Evolutionary conservation across 352 stramenopile genomes (phyloP).

Genomic region (Pythium chondricola): DNA sequence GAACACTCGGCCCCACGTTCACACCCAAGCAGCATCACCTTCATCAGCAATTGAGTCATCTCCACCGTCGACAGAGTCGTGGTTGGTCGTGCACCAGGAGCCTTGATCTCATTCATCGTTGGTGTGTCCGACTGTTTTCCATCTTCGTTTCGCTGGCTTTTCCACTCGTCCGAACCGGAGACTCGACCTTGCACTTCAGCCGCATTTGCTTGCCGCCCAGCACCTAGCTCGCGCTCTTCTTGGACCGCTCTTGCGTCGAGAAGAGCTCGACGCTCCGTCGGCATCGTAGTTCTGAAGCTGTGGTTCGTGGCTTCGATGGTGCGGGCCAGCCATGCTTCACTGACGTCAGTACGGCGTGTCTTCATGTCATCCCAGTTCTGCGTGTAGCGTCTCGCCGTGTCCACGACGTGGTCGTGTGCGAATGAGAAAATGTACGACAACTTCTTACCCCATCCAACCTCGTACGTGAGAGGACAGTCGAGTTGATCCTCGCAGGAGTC

Average conservation of each 20-base stretch:
- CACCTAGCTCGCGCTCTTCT: constrained; percentile 46
- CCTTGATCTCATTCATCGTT: background rate
- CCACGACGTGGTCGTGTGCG: constrained; percentile 82
- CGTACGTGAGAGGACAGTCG: constrained; percentile 91
- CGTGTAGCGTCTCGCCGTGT: constrained; percentile 84
- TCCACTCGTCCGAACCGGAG: constrained; percentile 78
- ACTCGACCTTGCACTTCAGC: constrained; percentile 62
- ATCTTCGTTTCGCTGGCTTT: constrained; percentile 60
- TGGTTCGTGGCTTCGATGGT: constrained; percentile 55
- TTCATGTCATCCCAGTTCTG: constrained; percentile 61
- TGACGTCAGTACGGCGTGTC: constrained; percentile 51
- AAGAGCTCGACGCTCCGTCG: constrained; percentile 25
- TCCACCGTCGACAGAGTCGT: background rate
- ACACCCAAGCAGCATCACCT: constrained; percentile 12
- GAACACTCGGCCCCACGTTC: constrained; percentile 13
- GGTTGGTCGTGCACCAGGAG: background rate
- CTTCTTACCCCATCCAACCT: constrained; percentile 93
- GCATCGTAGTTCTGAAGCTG: constrained; percentile 20
- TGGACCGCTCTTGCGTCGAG: constrained; percentile 26
- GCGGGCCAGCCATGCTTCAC: constrained; percentile 50
- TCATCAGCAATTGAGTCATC: constrained; percentile 3
- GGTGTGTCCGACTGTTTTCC: constrained; percentile 13
- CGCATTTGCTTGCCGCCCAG: constrained; percentile 24
- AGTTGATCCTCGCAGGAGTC: constrained; percentile 93
- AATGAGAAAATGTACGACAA: constrained; percentile 91